Percentiles rank a stretch among this genome's conserved stretches.
Conservation (phyloP, 495 filamentous ascomycete genomes). For the Saxispiralis lemnorum region DNA sequence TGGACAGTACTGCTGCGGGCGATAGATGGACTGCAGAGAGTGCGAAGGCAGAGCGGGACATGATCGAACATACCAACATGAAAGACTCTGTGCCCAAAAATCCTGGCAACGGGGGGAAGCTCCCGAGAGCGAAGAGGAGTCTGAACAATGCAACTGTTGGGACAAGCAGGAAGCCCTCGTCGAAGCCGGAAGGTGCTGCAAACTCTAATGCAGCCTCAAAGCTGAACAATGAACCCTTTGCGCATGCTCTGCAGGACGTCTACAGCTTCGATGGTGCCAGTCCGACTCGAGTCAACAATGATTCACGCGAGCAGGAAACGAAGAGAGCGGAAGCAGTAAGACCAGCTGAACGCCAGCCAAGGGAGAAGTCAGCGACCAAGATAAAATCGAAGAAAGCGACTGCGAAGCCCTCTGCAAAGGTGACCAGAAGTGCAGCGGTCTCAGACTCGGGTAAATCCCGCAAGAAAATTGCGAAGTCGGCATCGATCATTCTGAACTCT, state of each 20-base stretch:
- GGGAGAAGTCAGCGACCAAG: background rate
- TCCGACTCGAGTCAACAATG: background rate
- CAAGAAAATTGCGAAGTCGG: background rate
- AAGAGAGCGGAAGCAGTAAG: background rate
- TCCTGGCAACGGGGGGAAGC: background rate
- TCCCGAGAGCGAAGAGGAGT: background rate
- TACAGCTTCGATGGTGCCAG: background rate
- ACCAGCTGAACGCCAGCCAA: background rate
- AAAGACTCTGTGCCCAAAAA: too few relatives aligned
- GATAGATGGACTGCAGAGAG: too few relatives aligned
- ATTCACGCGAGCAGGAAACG: background rate
- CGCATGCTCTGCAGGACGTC: background rate
- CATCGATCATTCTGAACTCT: constrained; percentile 2
- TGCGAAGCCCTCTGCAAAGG: background rate
- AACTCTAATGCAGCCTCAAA: background rate
- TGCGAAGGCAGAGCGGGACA: too few relatives aligned
- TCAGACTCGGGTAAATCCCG: background rate
- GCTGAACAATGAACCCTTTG: too few relatives aligned
- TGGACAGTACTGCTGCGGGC: background rate
- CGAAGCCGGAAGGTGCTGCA: background rate
- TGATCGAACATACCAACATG: too few relatives aligned
- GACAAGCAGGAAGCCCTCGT: background rate
- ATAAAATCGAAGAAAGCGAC: background rate
- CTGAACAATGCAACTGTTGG: background rate
- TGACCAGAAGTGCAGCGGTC: too few relatives aligned